These are phyloP conservation scores for Candida taoyuanica DNA, from an alignment of 805 yeast species.

Conservation along the genomic window DNA sequence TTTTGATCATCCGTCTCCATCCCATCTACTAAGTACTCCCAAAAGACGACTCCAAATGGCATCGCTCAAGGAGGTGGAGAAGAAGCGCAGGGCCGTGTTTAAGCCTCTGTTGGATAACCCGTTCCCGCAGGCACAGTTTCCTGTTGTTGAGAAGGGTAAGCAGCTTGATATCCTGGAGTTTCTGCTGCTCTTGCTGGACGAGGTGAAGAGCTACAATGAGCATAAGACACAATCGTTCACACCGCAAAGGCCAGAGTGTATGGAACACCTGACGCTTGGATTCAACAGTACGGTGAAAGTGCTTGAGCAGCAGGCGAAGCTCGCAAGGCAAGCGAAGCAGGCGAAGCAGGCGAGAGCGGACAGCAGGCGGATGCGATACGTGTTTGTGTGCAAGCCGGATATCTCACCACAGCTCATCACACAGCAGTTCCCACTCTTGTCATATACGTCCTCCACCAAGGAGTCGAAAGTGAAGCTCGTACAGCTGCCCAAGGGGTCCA, in stretches of 20 bases:
- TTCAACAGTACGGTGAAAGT: constrained; percentile 51
- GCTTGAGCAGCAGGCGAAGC: constrained; percentile 41
- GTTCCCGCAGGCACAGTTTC: constrained; percentile 44
- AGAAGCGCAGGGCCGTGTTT: constrained; percentile 50
- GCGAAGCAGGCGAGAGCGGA: constrained; percentile 1
- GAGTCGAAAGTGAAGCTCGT: constrained; percentile 43
- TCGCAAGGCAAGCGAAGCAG: not conserved
- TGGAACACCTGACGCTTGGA: constrained; percentile 36
- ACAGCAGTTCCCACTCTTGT: constrained; percentile 54
- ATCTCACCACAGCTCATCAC: constrained; percentile 45
- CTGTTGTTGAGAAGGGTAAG: constrained; percentile 36
- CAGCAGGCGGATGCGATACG: constrained; percentile 20
- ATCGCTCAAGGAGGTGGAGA: constrained; percentile 47
- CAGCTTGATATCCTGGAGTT: constrained; percentile 37
- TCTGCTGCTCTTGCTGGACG: constrained; percentile 31
- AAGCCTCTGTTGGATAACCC: constrained; percentile 66
- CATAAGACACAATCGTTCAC: constrained; percentile 7
- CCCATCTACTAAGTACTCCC: too few species aligned
- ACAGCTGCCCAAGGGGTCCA: constrained; percentile 48
- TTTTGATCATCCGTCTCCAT: too few species aligned
- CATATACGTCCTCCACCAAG: constrained; percentile 38
- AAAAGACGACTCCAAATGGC: constrained; percentile 2
- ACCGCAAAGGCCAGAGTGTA: constrained; percentile 14
- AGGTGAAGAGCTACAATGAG: constrained; percentile 23
- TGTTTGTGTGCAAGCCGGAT: constrained; percentile 62